Conservation (phyloP, 352 stramenopile species). For the Phytophthora aleatoria region DNA sequence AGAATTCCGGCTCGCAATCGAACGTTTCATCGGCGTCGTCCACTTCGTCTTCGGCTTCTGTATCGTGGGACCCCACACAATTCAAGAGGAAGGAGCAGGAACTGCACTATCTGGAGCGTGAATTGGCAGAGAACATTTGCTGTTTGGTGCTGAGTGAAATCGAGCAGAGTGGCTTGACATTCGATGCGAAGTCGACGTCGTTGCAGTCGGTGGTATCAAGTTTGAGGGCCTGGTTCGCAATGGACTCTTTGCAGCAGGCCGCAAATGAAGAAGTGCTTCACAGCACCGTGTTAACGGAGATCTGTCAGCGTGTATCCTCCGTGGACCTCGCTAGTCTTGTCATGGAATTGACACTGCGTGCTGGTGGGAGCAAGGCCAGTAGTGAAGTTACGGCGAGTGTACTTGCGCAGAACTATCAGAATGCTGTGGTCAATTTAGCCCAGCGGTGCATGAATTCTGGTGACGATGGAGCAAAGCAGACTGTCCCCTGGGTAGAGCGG, state of each 20-base stretch:
- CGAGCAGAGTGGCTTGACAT: slow-evolving; percentile 16
- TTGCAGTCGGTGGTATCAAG: slow-evolving; percentile 15
- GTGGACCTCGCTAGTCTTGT: slow-evolving; percentile 36
- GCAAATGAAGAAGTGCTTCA: slow-evolving; percentile 21
- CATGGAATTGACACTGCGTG: slow-evolving; percentile 37
- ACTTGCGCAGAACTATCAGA: slow-evolving; percentile 32
- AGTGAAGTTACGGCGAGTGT: slow-evolving; percentile 11
- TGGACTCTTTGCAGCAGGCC: slow-evolving; percentile 32
- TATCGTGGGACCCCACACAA: slow-evolving; percentile 36
- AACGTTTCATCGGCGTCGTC: slow-evolving; percentile 41
- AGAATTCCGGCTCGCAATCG: slow-evolving; percentile 27
- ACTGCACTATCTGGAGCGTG: slow-evolving; percentile 41
- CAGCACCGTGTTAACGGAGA: slow-evolving; percentile 17
- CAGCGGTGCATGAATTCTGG: slow-evolving; percentile 11
- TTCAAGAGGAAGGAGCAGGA: slow-evolving; percentile 41
- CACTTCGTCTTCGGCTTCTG: slow-evolving; percentile 33
- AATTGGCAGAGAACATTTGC: slow-evolving; percentile 40
- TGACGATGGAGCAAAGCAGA: slow-evolving; percentile 10
- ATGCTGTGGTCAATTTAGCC: slow-evolving; percentile 14
- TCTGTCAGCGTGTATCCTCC: slow-evolving; percentile 29
- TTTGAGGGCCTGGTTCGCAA: slow-evolving; percentile 34
- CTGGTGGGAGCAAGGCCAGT: slow-evolving; percentile 22
- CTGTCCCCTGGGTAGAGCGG: slow-evolving; percentile 25
- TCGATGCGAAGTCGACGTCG: slow-evolving; percentile 3
- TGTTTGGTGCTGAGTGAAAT: slow-evolving; percentile 36